Percentiles rank a stretch among this genome's conserved stretches.
Conservation (phyloP, 441 rosid genomes). For the Adansonia rubrostipa region DNA sequence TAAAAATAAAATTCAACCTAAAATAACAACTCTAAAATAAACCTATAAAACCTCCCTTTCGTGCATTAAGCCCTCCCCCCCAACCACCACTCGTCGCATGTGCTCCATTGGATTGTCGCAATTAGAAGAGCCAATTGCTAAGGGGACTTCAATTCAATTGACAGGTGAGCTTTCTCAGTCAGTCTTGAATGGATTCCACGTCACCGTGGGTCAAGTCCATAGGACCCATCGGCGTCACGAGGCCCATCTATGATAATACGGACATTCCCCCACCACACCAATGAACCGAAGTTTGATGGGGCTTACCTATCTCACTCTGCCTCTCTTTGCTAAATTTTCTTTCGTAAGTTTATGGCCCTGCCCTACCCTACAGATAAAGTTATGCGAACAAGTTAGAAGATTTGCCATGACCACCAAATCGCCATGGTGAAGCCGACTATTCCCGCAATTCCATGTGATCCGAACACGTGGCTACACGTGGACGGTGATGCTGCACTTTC, state of each 20-base stretch:
- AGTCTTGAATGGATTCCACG: slow-evolving; percentile 33
- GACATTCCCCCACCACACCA: neutral
- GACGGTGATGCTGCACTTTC: slow-evolving; percentile 49
- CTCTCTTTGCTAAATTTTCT: neutral
- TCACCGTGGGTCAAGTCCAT: slow-evolving; percentile 5
- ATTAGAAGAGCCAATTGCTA: neutral
- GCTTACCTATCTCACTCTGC: neutral
- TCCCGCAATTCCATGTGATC: neutral
- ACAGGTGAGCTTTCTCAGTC: slow-evolving; percentile 29
- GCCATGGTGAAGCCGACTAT: slow-evolving; percentile 47
- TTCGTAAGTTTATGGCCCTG: neutral
- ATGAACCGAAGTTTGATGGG: slow-evolving; percentile 3
- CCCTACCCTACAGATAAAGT: neutral
- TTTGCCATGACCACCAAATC: slow-evolving; percentile 54
- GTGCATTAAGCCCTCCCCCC: neutral
- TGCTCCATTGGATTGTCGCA: neutral
- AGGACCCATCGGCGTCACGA: slow-evolving; percentile 6
- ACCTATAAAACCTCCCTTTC: slow-evolving; percentile 11
- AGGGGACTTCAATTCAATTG: neutral
- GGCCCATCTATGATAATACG: slow-evolving; percentile 21
- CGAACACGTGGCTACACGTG: slow-evolving; percentile 36
- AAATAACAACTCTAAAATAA: neutral
- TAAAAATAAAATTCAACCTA: neutral
- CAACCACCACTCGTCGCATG: neutral
- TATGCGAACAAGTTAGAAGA: slow-evolving; percentile 36